Base-by-base conservation (phyloP, 1,139 yeast genomes). In the Sugiyamaella castrensis region DNA sequence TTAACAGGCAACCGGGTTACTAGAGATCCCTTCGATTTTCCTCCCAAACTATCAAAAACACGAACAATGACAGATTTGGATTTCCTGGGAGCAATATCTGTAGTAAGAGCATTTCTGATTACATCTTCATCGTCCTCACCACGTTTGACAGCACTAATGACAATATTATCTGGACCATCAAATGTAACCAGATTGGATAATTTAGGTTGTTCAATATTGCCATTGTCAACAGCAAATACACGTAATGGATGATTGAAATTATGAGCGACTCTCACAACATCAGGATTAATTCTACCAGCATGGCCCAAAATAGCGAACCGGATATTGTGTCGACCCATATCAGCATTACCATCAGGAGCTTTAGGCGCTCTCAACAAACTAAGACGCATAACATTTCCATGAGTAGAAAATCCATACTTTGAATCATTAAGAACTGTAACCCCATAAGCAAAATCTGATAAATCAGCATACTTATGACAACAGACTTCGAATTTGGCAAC, bases 401-500 rank as follows among this genome's bases (percentile, higher is more conserved):
- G 96, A n/a, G 89, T 82, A 0, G 95, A 78, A 57, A 88, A 95
- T 10, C 98, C 98, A 61, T 88, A 92, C 69, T 92, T 92, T 63
- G 83, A 77, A 67, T 87, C 84, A 66, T 91, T 91, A 61, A 92
- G 67, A 13, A 92, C 71, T 0, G 95, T 77, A 13, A 89, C 95
- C 62, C 98, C 98, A 62, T 87, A 89, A 55, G 79, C 80, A 66
- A 72, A 79, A 60, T 88, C 98, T 31, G 95, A 84, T 62, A 87
- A 81, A 64, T 92, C 98, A 64, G 94, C 89, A 69, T 87, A 92
- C 65, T 87, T 87, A 69, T 92, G 98, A 63, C 86, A 89, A 60
- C 96, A 87, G 15, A 89, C 96, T 69, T 92, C 98, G 67, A 92
- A 92, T 69, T 89, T 91, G 51, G 98, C 98, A 39, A 84, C 84